phyloP scores from a whole-genome alignment of 306 rosid genomes.

The Senna siamea region DNA sequence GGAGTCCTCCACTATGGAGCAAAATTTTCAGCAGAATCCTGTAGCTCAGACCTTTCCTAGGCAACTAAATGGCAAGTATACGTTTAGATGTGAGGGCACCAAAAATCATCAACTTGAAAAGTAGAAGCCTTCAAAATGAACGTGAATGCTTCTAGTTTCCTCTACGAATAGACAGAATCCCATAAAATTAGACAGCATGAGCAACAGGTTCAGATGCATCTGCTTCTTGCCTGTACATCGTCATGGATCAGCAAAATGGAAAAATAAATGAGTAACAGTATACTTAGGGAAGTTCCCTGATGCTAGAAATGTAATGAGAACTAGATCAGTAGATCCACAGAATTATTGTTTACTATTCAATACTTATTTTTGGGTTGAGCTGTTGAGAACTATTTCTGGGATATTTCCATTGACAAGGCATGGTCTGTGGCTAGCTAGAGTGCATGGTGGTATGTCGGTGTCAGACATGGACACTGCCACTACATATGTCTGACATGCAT shows the following conservation, averaged over 20 bases:
- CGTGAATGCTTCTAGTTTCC: constrained; percentile 30
- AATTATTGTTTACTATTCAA: not conserved
- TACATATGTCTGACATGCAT: no score
- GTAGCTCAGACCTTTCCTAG: constrained; percentile 31
- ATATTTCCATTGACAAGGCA: no score
- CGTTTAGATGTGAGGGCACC: not conserved
- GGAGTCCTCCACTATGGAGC: constrained; percentile 21
- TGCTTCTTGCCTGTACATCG: constrained; percentile 70
- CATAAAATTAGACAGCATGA: constrained; percentile 57
- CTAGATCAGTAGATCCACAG: constrained; percentile 18
- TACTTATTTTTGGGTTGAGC: no score
- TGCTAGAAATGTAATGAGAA: constrained; percentile 8
- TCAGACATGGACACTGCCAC: no score
- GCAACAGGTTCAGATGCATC: constrained; percentile 72
- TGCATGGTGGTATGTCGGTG: no score
- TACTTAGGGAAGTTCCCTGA: constrained; percentile 11
- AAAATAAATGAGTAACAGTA: constrained; percentile 25
- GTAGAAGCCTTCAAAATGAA: constrained; percentile 30
- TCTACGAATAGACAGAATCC: constrained; percentile 23
- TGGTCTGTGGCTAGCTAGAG: no score
- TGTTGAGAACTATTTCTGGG: no score
- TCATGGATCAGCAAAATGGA: constrained; percentile 18
- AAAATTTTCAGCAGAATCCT: constrained; percentile 35
- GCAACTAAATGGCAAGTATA: not conserved
- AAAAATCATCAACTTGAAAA: constrained; percentile 5